Conservation (phyloP, 1,284 basidiomycete genomes). For the Fomitiporia mediterranea region DNA sequence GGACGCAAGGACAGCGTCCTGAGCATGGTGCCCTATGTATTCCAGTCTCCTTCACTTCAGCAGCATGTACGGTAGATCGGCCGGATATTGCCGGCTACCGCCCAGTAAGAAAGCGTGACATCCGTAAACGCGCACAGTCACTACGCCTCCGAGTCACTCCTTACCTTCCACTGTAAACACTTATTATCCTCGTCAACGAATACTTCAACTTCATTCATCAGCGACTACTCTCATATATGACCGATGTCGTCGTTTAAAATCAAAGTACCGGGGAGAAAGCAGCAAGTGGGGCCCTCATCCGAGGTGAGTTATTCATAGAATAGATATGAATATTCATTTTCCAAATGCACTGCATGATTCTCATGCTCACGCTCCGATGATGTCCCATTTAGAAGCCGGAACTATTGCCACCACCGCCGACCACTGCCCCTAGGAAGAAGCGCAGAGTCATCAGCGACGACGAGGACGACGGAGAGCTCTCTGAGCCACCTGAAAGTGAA, state of each 20-base stretch:
- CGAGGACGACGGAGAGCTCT: not conserved
- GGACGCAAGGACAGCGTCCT: not conserved
- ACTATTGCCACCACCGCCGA: too few relatives aligned
- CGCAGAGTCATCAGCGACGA: slow-evolving; percentile 1
- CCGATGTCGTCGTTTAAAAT: slow-evolving; percentile 9
- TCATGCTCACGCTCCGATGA: not conserved
- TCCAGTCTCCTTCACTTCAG: not conserved
- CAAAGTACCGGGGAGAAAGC: slow-evolving; percentile 2
- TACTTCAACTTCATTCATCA: not conserved
- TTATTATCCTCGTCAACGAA: not conserved
- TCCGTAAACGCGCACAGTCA: not conserved
- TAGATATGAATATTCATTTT: too few relatives aligned
- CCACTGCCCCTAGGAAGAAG: slow-evolving; percentile 6
- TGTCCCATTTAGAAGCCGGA: slow-evolving; percentile 2
- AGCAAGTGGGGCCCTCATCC: not conserved
- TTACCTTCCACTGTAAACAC: not conserved
- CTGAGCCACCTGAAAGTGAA: not conserved
- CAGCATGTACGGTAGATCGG: not conserved
- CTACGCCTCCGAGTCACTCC: not conserved
- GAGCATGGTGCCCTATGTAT: not conserved
- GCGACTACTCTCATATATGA: not conserved
- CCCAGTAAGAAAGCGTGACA: not conserved
- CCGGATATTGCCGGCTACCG: not conserved
- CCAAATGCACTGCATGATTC: not conserved
- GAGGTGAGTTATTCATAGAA: not conserved